These are phyloP conservation scores for Metschnikowia amazonensis DNA, from an alignment of 805 yeast species.

Conservation along the genomic window DNA sequence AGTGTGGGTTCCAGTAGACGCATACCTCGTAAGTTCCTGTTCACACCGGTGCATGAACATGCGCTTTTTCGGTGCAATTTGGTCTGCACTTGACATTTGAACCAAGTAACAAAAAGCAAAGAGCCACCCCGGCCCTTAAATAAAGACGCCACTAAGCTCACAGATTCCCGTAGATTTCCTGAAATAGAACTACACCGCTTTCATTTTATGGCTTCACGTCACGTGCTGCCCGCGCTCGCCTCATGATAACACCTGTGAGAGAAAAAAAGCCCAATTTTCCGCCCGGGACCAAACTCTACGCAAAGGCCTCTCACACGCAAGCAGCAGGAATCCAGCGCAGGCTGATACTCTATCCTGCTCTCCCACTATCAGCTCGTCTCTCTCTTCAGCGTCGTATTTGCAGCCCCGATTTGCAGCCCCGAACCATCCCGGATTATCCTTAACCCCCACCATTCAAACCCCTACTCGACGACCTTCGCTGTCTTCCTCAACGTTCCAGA, in stretches of 20 bases:
- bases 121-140: no score
- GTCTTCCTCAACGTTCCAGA: background rate
- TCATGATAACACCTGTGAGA: constrained; percentile 4
- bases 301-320: background rate
- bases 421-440: background rate
- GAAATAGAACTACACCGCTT: background rate
- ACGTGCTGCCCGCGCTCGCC: constrained; percentile 6
- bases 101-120: no score
- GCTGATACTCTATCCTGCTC: background rate
- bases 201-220: background rate
- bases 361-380: background rate
- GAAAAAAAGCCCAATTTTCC: constrained; percentile 6
- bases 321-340: background rate
- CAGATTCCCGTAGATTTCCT: no score
- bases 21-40: background rate
- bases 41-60: background rate
- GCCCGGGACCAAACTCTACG: background rate
- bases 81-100: background rate
- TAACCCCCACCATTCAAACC: background rate
- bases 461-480: background rate
- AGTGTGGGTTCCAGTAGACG: background rate
- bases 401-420: background rate
- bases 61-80: background rate
- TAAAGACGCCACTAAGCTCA: no score
- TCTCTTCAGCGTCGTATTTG: background rate